A percentile compares a stretch with the other conserved stretches of the same genome.
These are phyloP conservation scores for Podaxis pistillaris DNA, from an alignment of 768 basidiomycete genomes.

Conservation along the genomic window DNA sequence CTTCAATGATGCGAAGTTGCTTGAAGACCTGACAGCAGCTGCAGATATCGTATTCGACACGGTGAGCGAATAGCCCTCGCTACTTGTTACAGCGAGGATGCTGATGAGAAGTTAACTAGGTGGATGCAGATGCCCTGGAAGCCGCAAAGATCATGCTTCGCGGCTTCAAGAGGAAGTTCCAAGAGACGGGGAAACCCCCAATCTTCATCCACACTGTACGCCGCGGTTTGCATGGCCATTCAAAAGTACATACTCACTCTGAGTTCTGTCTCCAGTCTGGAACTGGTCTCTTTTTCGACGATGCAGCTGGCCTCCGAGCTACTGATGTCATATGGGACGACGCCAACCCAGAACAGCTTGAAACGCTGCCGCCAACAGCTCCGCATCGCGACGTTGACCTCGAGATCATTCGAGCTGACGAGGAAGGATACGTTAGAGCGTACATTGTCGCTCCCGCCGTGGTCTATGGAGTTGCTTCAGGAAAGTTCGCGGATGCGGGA, in stretches of 20 bases:
- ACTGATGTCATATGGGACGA: slow-evolving; percentile 47
- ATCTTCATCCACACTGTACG: slow-evolving; percentile 44
- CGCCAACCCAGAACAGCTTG: slow-evolving; percentile 42
- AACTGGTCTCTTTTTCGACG: slow-evolving; percentile 39
- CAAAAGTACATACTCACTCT: background rate
- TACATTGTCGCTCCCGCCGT: slow-evolving; percentile 55
- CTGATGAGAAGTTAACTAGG: slow-evolving; percentile 22
- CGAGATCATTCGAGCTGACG: slow-evolving; percentile 43
- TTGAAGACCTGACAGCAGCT: slow-evolving; percentile 38
- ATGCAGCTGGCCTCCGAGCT: slow-evolving; percentile 39
- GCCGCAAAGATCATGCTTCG: slow-evolving; percentile 38
- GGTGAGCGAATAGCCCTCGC: slow-evolving; percentile 22
- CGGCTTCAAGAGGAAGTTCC: slow-evolving; percentile 33
- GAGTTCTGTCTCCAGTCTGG: slow-evolving; percentile 25
- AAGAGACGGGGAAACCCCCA: slow-evolving; percentile 30
- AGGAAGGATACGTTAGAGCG: slow-evolving; percentile 47
- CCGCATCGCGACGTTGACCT: slow-evolving; percentile 52
- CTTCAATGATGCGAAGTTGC: slow-evolving; percentile 35
- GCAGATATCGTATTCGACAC: slow-evolving; percentile 46
- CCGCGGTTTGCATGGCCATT: background rate
- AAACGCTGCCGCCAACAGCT: slow-evolving; percentile 41
- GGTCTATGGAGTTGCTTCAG: slow-evolving; percentile 49
- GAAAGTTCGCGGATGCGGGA: slow-evolving; percentile 47
- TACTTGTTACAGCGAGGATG: background rate
- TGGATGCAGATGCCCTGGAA: slow-evolving; percentile 36